phyloP scores from a whole-genome alignment of 2,329 filamentous ascomycete species.

The Ophiosphaerella herpotricha region DNA sequence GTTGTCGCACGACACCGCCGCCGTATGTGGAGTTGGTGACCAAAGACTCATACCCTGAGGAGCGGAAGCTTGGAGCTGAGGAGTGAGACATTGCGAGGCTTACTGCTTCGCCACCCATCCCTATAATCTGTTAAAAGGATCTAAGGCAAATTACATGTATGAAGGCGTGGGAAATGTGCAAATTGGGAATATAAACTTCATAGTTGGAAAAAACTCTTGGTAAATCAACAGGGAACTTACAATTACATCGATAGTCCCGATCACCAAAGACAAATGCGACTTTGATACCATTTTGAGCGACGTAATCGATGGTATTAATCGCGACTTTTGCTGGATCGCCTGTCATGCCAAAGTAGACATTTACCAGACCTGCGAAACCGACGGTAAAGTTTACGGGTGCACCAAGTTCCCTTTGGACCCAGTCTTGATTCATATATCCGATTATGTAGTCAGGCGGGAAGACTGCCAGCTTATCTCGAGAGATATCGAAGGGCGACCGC shows the following conservation, averaged over 20 bases:
- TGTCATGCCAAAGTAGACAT: conserved; percentile 50
- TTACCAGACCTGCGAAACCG: conserved; percentile 1
- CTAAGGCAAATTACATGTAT: not conserved
- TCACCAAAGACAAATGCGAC: conserved; percentile 25
- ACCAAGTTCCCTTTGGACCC: conserved; percentile 61
- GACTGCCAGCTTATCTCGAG: conserved; percentile 19
- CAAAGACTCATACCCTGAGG: conserved; percentile 35
- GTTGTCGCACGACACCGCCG: conserved; percentile 50
- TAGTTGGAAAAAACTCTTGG: no score
- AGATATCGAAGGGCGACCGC: conserved; percentile 20
- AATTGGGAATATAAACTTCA: no score
- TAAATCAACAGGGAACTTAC: conserved; percentile 8
- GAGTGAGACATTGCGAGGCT: conserved; percentile 42
- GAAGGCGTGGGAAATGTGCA: no score
- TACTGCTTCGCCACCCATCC: conserved; percentile 46
- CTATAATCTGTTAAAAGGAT: not conserved
- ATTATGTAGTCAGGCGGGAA: conserved; percentile 18
- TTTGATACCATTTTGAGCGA: conserved; percentile 52
- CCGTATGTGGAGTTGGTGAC: conserved; percentile 38
- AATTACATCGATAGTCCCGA: conserved; percentile 58
- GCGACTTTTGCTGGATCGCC: conserved; percentile 51
- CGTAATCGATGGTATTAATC: conserved; percentile 51
- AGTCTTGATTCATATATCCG: conserved; percentile 51
- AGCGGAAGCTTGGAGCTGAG: conserved; percentile 25
- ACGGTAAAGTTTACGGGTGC: conserved; percentile 57